phyloP scores from a whole-genome alignment of 1,284 basidiomycete genomes.

The Phylloporus sp. region DNA sequence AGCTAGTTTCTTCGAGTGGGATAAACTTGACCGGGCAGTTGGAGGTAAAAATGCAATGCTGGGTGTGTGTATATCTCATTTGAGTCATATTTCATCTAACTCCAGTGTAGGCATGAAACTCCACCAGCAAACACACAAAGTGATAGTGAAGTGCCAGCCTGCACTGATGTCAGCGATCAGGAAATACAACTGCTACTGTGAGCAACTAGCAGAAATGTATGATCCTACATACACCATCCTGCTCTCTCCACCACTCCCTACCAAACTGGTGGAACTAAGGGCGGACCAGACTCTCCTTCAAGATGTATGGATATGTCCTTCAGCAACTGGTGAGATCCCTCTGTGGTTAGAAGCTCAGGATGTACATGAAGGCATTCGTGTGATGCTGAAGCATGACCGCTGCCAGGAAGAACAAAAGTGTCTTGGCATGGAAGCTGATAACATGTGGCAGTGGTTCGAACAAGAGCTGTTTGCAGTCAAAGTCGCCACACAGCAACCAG shows the following conservation, averaged over 20 bases:
- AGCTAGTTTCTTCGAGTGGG: background rate
- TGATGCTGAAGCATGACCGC: background rate
- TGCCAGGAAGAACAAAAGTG: background rate
- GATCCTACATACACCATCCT: background rate
- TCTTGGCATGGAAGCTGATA: background rate
- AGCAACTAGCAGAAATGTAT: background rate
- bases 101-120: background rate
- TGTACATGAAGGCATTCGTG: background rate
- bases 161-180: background rate
- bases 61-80: background rate
- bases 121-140: too few species aligned
- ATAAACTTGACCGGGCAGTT: background rate
- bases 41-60: background rate
- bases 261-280: background rate
- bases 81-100: too few species aligned
- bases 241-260: background rate
- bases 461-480: too few species aligned
- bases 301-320: too few species aligned
- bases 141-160: too few species aligned
- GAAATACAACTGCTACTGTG: background rate
- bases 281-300: too few species aligned
- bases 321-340: too few species aligned
- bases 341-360: too few species aligned
- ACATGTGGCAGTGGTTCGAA: background rate
- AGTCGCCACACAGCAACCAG: too few species aligned